Conservation (phyloP, 495 filamentous ascomycete species). For the Lindgomyces ingoldianus region DNA sequence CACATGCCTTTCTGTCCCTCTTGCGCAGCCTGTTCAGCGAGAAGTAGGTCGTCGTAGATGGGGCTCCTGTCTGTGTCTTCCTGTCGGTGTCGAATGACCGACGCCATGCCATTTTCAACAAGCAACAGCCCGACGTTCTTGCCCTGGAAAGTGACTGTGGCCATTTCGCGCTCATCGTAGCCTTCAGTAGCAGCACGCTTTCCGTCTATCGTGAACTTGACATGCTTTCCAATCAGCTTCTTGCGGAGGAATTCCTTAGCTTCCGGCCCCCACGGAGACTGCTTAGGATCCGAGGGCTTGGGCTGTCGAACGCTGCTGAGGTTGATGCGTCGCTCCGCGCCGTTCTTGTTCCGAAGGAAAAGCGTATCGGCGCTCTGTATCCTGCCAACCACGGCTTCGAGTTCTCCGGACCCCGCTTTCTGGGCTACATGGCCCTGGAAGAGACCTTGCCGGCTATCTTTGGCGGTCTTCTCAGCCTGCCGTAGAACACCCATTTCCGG, state of each 20-base stretch:
- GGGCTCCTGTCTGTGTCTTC: constrained; percentile 90
- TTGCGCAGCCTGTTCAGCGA: constrained; percentile 82
- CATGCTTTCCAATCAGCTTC: constrained; percentile 92
- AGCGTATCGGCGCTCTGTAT: constrained; percentile 88
- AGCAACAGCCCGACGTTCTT: constrained; percentile 84
- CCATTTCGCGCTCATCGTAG: constrained; percentile 92
- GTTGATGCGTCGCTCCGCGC: constrained; percentile 83
- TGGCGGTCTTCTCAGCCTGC: constrained; percentile 84
- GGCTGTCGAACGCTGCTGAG: constrained; percentile 92
- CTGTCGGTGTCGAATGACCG: constrained; percentile 88
- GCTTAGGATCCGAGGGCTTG: constrained; percentile 74
- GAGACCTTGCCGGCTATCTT: constrained; percentile 67
- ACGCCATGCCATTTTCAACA: constrained; percentile 88
- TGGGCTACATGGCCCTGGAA: constrained; percentile 76
- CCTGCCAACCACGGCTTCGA: constrained; percentile 79
- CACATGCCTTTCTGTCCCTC: constrained; percentile 92
- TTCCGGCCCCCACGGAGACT: constrained; percentile 84
- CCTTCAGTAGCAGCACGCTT: constrained; percentile 87
- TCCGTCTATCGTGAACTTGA: constrained; percentile 82
- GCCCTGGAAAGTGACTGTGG: constrained; percentile 76
- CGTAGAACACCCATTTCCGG: constrained; percentile 80
- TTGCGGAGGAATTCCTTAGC: constrained; percentile 96
- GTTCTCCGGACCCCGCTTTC: constrained; percentile 56
- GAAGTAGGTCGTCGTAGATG: constrained; percentile 89
- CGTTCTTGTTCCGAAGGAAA: constrained; percentile 77